Evolutionary conservation across 192 early-diverging fungal species (phyloP), one percentile per base, ranked within the genome.

Genomic region (Cladochytrium replicatum): DNA sequence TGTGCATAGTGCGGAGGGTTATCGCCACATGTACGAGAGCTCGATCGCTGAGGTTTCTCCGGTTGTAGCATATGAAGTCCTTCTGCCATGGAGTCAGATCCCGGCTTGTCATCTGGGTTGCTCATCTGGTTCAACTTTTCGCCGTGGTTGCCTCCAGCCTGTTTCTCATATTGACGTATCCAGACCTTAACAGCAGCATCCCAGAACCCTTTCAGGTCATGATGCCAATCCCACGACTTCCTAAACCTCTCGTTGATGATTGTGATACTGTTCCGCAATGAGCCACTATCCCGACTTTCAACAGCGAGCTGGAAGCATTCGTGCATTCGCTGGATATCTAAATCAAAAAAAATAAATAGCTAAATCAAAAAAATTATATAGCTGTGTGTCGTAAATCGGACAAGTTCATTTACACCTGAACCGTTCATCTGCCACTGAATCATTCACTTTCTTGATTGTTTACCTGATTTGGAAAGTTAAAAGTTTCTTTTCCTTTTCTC

Each of bases 201-300:
- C 69, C 69, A 72, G 32, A 72, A 72, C 22, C 23, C 54, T 15
- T 47, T 27, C 19, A 67, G 24, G 41, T 72, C 71, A 2, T 32
- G 32, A 4, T 34, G 17, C 71, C 71, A 73, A 6, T 63, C 37
- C 25, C 64, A 60, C 6, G 19, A 17, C 9, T 46, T 7, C 34
- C n/a, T n/a, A n/a, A n/a, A n/a, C n/a, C n/a, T n/a, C n/a, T n/a
- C n/a, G n/a, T n/a, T 73, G 68, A 0, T 42, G 21, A 42, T 66
- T 66, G 31, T 29, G 34, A 17, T 53, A 23, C 24, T 32, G 23
- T 32, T 32, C 24, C 15, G 0, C 11, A 21, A 1, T n/a, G n/a
- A 37, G 34, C 17, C 34, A 37, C 13, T 17, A 37, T 37, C 34
- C 54, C 4, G 9, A 61, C 32, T 19, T 57, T 45, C 22, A 40